Percentiles rank a stretch among this genome's conserved stretches.
Conservation (phyloP, 1,284 basidiomycete species). For the Veloboletus limbatus region DNA sequence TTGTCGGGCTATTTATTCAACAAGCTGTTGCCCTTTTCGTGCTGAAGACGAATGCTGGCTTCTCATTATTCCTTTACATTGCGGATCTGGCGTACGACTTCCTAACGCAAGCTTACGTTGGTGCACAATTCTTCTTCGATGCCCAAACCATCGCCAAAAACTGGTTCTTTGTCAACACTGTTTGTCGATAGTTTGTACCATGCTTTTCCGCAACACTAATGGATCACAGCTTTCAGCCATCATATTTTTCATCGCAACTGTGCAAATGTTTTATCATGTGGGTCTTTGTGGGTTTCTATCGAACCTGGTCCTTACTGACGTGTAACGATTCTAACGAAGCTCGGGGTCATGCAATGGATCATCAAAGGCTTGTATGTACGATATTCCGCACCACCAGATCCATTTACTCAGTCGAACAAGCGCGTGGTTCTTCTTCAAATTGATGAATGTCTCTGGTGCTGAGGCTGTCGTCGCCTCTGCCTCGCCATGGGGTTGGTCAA, state of each 20-base stretch:
- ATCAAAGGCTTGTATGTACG: constrained; percentile 68
- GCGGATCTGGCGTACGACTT: constrained; percentile 74
- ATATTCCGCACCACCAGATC: not conserved
- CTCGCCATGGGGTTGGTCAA: constrained; percentile 89
- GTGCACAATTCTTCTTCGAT: constrained; percentile 79
- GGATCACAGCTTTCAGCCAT: constrained; percentile 59
- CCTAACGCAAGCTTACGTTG: constrained; percentile 58
- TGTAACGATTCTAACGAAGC: constrained; percentile 35
- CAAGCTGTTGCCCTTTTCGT: constrained; percentile 85
- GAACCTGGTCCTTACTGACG: constrained; percentile 1
- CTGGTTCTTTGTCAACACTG: constrained; percentile 81
- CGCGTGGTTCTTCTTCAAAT: constrained; percentile 91
- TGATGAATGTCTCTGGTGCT: constrained; percentile 84
- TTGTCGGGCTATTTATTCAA: constrained; percentile 82
- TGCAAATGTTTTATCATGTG: constrained; percentile 82
- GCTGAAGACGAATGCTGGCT: constrained; percentile 77
- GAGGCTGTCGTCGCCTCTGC: constrained; percentile 91
- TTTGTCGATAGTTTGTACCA: constrained; percentile 32
- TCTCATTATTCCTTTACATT: constrained; percentile 78
- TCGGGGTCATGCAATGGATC: constrained; percentile 88
- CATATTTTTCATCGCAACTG: constrained; percentile 86
- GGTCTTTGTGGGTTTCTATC: constrained; percentile 12
- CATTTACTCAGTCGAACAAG: constrained; percentile 35
- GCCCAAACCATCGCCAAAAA: constrained; percentile 55
- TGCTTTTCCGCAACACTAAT: constrained; percentile 9